phyloP scores from a whole-genome alignment of 139 green algal species.

The Chlorella sp. region DNA sequence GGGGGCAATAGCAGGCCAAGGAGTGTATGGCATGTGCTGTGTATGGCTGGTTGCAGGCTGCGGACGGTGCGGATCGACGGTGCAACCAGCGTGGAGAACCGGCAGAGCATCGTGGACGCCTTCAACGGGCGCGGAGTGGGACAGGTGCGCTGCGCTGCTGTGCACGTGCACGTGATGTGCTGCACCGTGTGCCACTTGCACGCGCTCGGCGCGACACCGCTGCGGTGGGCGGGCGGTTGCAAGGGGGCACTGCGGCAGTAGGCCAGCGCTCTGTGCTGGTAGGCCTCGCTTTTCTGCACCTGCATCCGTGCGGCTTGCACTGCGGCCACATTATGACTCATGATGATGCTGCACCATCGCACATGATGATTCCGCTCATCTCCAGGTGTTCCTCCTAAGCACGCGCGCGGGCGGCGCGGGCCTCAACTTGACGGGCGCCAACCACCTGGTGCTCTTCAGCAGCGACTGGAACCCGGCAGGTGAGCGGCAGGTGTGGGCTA shows the following conservation, averaged over 20 bases:
- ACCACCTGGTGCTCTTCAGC: constrained; percentile 62
- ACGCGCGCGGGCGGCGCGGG: constrained; percentile 78
- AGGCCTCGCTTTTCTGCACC: not conserved
- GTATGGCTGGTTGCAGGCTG: constrained; percentile 4
- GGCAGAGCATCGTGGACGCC: constrained; percentile 64
- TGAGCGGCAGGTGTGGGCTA: not conserved
- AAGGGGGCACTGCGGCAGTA: no score
- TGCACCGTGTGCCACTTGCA: no score
- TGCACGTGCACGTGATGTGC: no score
- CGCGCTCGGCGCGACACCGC: no score
- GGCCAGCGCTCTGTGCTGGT: no score
- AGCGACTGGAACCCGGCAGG: constrained; percentile 58
- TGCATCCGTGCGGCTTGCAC: not conserved
- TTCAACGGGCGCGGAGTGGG: constrained; percentile 65
- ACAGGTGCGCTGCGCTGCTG: no score
- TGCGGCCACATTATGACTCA: not conserved
- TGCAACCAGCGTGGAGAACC: constrained; percentile 41
- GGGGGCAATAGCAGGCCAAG: no score
- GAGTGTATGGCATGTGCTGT: not conserved
- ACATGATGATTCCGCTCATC: not conserved
- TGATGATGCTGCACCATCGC: no score
- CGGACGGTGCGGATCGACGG: constrained; percentile 68
- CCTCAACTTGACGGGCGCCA: constrained; percentile 84
- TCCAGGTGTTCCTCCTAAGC: constrained; percentile 83
- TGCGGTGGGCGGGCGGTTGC: no score